A percentile compares a stretch with the other conserved stretches of the same genome.
These are phyloP conservation scores for Talaromyces islandicus DNA, from an alignment of 2,329 filamentous ascomycete species.

Conservation along the genomic window DNA sequence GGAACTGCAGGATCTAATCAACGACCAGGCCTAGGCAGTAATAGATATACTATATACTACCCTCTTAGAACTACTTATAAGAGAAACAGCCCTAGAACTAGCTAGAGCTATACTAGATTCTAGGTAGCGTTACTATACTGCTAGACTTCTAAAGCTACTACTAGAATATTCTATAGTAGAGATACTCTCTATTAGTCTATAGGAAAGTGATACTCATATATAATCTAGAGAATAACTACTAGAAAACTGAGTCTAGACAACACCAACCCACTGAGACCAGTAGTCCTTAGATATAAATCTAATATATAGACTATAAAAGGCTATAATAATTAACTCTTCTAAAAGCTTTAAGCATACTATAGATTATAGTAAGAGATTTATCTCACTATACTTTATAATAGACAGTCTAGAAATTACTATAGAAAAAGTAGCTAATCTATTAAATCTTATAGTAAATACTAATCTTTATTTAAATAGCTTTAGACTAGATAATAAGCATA, in stretches of 20 bases:
- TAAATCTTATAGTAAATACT: neutral
- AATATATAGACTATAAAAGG: neutral
- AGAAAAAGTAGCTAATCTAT: neutral
- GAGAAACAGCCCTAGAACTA: too few species aligned
- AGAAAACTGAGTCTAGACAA: neutral
- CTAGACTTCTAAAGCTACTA: too few species aligned
- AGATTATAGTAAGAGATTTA: neutral
- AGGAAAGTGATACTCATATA: neutral
- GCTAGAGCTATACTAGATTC: too few species aligned
- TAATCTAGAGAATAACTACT: neutral
- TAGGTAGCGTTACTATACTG: too few species aligned
- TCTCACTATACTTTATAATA: neutral
- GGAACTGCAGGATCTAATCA: too few species aligned
- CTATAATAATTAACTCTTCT: neutral
- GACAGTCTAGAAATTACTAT: neutral
- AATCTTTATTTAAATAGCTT: neutral
- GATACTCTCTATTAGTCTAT: neutral
- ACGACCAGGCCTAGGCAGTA: too few species aligned
- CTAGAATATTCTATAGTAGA: neutral
- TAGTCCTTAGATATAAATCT: neutral
- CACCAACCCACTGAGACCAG: neutral
- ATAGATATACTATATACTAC: too few species aligned
- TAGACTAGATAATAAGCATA: neutral
- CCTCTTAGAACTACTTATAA: too few species aligned
- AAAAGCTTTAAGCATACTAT: neutral